A percentile compares a stretch with the other conserved stretches of the same genome.
Conservation (phyloP, 2,329 filamentous ascomycete species). For the Pseudogymnoascus sp. region DNA sequence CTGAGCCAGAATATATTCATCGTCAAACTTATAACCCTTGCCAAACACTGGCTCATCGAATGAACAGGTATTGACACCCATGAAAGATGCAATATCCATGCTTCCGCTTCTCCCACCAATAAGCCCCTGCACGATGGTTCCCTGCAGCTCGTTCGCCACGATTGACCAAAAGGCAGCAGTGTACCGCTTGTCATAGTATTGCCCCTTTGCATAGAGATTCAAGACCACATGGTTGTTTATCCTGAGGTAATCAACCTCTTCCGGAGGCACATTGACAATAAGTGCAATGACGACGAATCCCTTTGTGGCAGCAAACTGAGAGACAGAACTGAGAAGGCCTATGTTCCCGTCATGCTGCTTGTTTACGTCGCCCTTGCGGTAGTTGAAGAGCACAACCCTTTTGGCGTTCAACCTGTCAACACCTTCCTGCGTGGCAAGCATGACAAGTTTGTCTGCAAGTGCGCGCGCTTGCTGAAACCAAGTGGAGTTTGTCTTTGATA, state of each 20-base stretch:
- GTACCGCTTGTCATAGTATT: neutral
- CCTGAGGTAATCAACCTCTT: neutral
- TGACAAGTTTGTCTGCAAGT: neutral
- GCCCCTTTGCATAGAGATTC: neutral
- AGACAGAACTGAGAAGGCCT: neutral
- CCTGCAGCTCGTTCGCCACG: neutral
- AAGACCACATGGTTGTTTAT: neutral
- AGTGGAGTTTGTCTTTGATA: neutral
- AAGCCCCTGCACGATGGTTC: neutral
- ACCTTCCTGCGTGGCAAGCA: neutral
- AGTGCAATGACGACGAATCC: neutral
- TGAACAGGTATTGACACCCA: neutral
- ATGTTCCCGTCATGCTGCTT: conserved; percentile 9
- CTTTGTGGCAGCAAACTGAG: neutral
- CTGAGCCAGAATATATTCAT: neutral
- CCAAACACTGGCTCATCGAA: conserved; percentile 10
- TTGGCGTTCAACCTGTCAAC: neutral
- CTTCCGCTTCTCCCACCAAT: conserved; percentile 1
- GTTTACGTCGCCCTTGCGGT: conserved; percentile 5
- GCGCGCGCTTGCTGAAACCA: neutral
- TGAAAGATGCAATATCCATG: conserved; percentile 12
- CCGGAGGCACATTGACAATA: neutral
- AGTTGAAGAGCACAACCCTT: conserved; percentile 2
- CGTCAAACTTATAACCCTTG: neutral
- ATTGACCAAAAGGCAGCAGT: conserved; percentile 7